A percentile compares a stretch with the other conserved stretches of the same genome.
phyloP scores from a whole-genome alignment of 805 yeast species.

The Wickerhamomyces alni region DNA sequence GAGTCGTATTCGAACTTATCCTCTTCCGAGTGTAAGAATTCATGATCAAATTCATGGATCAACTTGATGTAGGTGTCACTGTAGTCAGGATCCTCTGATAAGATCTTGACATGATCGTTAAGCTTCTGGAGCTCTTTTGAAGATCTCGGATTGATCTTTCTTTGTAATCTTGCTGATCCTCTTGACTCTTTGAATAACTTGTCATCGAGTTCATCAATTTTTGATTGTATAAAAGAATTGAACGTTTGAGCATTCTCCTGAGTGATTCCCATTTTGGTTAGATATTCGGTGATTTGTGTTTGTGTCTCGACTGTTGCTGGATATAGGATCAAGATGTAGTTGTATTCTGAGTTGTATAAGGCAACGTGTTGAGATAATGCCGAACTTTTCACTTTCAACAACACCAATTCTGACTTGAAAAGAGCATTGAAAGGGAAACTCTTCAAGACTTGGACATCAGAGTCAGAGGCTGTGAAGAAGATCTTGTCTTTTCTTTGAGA shows the following conservation, averaged over 20 bases:
- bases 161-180: constrained; percentile 18
- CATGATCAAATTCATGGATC: constrained; percentile 17
- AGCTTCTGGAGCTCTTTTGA: constrained; percentile 11
- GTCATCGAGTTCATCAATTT: constrained; percentile 18
- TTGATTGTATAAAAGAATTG: constrained; percentile 6
- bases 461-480: constrained; percentile 3
- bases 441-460: constrained; percentile 7
- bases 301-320: constrained; percentile 6
- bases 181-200: constrained; percentile 15
- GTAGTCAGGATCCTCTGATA: constrained; percentile 13
- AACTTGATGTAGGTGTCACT: constrained; percentile 8
- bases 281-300: constrained; percentile 4
- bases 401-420: constrained; percentile 11
- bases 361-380: constrained; percentile 8
- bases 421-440: constrained; percentile 20
- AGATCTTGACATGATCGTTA: constrained; percentile 12
- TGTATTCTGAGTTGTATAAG: constrained; percentile 18
- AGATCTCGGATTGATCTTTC: constrained; percentile 16
- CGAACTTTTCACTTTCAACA: constrained; percentile 9
- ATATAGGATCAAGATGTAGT: constrained; percentile 17
- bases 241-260: constrained; percentile 3
- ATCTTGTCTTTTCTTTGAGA: constrained; percentile 18
- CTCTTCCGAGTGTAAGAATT: constrained; percentile 15
- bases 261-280: constrained; percentile 7
- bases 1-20: constrained; percentile 8